These are phyloP conservation scores for Gastrolobium bilobum DNA, from an alignment of 306 rosid genomes.

Conservation along the genomic window DNA sequence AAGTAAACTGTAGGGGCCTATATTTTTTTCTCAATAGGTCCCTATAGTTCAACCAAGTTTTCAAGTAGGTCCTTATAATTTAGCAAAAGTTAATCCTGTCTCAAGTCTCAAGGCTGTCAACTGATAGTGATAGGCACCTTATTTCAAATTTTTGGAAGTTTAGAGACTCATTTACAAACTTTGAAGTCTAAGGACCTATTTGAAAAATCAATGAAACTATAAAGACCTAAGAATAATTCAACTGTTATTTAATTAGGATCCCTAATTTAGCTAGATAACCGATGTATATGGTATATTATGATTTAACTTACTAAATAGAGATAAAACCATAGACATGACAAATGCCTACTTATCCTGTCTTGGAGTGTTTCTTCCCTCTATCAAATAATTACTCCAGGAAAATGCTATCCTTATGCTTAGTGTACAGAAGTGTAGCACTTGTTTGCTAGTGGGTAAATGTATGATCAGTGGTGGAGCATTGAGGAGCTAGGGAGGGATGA, in stretches of 20 bases:
- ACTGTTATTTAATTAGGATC: not conserved
- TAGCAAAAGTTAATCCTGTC: too few species aligned
- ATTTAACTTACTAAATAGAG: not conserved
- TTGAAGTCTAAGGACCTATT: too few species aligned
- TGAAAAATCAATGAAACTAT: too few species aligned
- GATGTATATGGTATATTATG: not conserved
- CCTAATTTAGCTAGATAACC: not conserved
- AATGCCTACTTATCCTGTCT: not conserved
- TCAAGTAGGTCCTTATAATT: not conserved
- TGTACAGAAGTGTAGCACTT: not conserved
- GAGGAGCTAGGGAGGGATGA: too few species aligned
- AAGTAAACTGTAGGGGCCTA: not conserved
- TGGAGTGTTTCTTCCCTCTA: constrained; percentile 9
- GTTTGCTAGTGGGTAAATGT: not conserved
- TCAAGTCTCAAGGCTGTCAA: too few species aligned
- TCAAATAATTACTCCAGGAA: not conserved
- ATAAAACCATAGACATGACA: constrained; percentile 19
- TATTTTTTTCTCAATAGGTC: too few species aligned
- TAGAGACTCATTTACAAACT: not conserved
- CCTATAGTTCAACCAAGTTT: too few species aligned
- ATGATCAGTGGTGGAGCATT: too few species aligned
- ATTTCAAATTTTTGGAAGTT: too few species aligned
- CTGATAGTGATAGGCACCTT: too few species aligned
- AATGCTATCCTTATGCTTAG: not conserved
- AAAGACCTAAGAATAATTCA: too few species aligned